phyloP scores from a whole-genome alignment of 2,329 filamentous ascomycete genomes.

The Seiridium cupressi region DNA sequence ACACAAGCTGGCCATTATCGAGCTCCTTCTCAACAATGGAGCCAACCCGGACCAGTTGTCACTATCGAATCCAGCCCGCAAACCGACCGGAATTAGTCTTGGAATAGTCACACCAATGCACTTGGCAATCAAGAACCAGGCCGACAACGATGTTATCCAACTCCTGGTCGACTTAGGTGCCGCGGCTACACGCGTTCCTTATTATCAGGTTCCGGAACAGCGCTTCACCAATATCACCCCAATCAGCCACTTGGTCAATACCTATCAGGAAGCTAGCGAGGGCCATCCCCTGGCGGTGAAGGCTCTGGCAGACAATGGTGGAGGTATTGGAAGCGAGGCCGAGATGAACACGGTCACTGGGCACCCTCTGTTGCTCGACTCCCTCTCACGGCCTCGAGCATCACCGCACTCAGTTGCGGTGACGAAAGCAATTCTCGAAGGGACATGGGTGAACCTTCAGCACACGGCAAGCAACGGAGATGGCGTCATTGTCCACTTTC shows the following conservation, averaged over 20 bases:
- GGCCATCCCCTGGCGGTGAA: neutral
- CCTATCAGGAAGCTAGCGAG: neutral
- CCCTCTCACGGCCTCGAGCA: neutral
- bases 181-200: neutral
- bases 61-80: neutral
- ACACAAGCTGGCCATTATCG: neutral
- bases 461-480: neutral
- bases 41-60: constrained; percentile 4
- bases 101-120: neutral
- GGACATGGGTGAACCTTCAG: neutral
- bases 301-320: neutral
- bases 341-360: neutral
- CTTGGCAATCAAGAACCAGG: neutral
- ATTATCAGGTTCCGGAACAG: neutral
- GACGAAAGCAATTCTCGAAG: neutral
- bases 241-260: neutral
- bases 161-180: neutral
- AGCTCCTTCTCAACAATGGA: neutral
- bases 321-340: neutral
- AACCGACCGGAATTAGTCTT: neutral
- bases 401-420: neutral
- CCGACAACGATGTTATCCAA: neutral
- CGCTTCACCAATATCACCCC: neutral
- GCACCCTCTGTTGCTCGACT: constrained; percentile 1
- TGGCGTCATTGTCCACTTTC: neutral